Conservation (phyloP, 2,329 filamentous ascomycete species). For the Fusarium euwallaceae region DNA sequence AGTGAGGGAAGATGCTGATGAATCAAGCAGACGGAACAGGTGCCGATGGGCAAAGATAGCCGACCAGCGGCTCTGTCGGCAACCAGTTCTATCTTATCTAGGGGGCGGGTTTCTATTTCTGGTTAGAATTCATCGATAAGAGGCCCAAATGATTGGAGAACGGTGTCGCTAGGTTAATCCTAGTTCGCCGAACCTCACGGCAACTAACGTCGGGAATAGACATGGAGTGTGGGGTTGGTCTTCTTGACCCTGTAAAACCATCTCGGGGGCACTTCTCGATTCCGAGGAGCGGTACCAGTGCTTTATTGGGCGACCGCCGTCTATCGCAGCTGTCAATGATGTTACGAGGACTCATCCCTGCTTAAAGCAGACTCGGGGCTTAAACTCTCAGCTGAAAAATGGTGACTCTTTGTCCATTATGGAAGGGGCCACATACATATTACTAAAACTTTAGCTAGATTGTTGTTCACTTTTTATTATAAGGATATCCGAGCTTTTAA, state of each 20-base stretch:
- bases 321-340: not conserved
- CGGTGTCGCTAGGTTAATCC: not conserved
- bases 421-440: too few relatives aligned
- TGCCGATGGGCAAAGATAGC: not conserved
- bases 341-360: not conserved
- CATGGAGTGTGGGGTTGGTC: not conserved
- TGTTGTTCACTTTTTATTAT: not conserved
- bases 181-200: not conserved
- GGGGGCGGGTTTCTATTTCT: not conserved
- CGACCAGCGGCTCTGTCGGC: not conserved
- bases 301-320: not conserved
- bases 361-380: accelerated
- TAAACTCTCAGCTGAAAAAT: too few relatives aligned
- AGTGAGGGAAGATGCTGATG: not conserved
- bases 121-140: not conserved
- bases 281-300: not conserved
- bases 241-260: accelerated
- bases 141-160: not conserved
- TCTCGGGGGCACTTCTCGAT: not conserved
- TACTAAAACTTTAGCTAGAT: accelerated
- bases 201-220: not conserved
- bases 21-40: not conserved
- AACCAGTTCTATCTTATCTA: not conserved
- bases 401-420: too few relatives aligned
- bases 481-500: not conserved